Evolutionary conservation across 805 yeast genomes (phyloP).

Genomic region (Candida montana): DNA sequence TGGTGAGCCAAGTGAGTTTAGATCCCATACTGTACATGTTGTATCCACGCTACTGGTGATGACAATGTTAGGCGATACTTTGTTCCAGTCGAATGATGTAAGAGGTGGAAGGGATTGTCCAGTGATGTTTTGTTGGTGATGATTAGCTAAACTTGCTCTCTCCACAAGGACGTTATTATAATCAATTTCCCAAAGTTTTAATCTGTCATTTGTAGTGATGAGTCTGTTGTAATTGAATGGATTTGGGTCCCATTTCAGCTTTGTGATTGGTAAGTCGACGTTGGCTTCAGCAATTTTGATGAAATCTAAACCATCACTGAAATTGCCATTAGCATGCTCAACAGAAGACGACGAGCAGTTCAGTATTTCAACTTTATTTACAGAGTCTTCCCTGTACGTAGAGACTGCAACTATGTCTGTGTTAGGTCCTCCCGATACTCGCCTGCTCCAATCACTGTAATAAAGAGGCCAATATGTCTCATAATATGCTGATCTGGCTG

Average conservation of each 20-base stretch:
- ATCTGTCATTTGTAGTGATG: constrained; percentile 67
- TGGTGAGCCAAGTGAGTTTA: constrained; percentile 56
- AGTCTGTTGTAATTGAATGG: constrained; percentile 35
- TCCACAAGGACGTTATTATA: constrained; percentile 30
- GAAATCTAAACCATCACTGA: constrained; percentile 35
- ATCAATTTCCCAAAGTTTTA: constrained; percentile 57
- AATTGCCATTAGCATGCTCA: constrained; percentile 23
- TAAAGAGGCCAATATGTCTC: constrained; percentile 47
- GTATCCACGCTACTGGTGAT: constrained; percentile 91
- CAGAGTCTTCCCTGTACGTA: constrained; percentile 74
- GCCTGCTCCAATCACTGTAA: constrained; percentile 46
- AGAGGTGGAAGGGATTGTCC: constrained; percentile 65
- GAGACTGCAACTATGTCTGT: constrained; percentile 56
- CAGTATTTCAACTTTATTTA: constrained; percentile 57
- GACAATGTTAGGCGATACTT: constrained; percentile 57
- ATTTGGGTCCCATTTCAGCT: constrained; percentile 65
- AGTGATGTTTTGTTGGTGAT: constrained; percentile 36
- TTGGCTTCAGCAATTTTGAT: constrained; percentile 43
- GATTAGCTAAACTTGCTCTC: constrained; percentile 35
- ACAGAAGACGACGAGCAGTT: constrained; percentile 27
- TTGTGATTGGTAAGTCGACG: constrained; percentile 65
- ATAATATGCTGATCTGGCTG: constrained; percentile 36
- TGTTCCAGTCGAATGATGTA: constrained; percentile 92
- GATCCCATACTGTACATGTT: constrained; percentile 96
- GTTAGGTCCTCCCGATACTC: constrained; percentile 25